Base-by-base conservation (phyloP, 805 yeast genomes). In the Pichia ethanolica region DNA sequence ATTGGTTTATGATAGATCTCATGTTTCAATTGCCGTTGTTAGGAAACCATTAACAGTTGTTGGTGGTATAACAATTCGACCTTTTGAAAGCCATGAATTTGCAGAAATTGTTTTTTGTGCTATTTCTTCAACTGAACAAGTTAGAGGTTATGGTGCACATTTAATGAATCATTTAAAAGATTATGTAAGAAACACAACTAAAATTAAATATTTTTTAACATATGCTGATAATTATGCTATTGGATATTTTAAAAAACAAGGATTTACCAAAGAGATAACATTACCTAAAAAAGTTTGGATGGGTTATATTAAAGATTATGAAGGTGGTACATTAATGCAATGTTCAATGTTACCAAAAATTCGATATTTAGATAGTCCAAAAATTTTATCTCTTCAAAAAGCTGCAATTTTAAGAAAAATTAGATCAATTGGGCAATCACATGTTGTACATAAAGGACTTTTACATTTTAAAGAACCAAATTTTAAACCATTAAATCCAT, bases 71-170 rank as follows among this genome's bases (percentile, higher is more conserved):
- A 93, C 99, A 1, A 90, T 87, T 64, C 75, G 97, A 53, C 99
- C 99, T 3, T 93, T 93, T 67, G 87, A 89, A 61, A 79, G 81
- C 47, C 77, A 96, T 52, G 85, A 80, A 61, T 93, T 93, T 74
- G 99, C 99, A 1, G 99, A 93, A 67, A 93, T 93, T 70, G 99
- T 93, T 28, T 93, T 93, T 61, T 93, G 97, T 77, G 99, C 99
- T 30, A 93, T 93, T 51, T 85, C 95, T 41, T 88, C 97, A 3
- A 88, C 97, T 0, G 99, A 93, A 64, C 99, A 93, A 71, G 99
- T 93, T 20, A 73, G 97, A 55, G 99, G 99, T 35, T 93, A 93
- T 64, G 99, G 99, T 67, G 99, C 99, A 0, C 99, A 93, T 67
- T 67, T 93, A 61, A 93, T 93, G 99, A 93, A 93, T 66, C 99